Conservation (phyloP, 768 basidiomycete species). For the Agaricus subrufescens region DNA sequence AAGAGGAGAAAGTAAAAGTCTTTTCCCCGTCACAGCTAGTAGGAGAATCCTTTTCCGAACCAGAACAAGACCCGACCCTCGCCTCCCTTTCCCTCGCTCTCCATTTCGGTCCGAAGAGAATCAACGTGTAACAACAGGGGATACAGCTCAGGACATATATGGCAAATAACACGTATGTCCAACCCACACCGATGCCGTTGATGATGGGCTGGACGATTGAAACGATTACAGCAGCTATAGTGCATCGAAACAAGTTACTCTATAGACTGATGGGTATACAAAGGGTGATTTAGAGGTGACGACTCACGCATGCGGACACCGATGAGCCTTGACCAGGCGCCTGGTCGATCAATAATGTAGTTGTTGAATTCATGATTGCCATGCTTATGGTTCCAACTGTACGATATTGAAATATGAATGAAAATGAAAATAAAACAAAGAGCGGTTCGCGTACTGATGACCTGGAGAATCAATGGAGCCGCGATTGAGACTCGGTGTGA, state of each 20-base stretch:
- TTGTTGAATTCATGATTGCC: constrained; percentile 49
- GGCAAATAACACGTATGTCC: constrained; percentile 62
- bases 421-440: neutral
- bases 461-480: constrained; percentile 45
- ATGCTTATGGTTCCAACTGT: constrained; percentile 48
- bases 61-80: too few relatives aligned
- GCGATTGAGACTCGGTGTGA: constrained; percentile 42
- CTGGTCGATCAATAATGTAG: constrained; percentile 65
- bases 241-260: constrained; percentile 70
- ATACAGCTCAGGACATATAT: constrained; percentile 36
- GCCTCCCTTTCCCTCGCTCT: neutral
- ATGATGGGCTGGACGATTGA: constrained; percentile 62
- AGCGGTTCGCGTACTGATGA: constrained; percentile 22
- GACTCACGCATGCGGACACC: constrained; percentile 65
- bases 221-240: constrained; percentile 52
- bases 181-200: constrained; percentile 55
- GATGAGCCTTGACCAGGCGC: constrained; percentile 58
- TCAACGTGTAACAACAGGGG: constrained; percentile 47
- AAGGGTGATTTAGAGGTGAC: neutral
- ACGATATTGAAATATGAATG: neutral
- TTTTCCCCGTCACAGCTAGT: too few relatives aligned
- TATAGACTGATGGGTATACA: constrained; percentile 19
- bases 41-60: too few relatives aligned
- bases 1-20: too few relatives aligned
- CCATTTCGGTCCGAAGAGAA: constrained; percentile 45